Percentiles rank a stretch among this genome's conserved stretches.
Conservation (phyloP, 306 rosid species). For the Myrica gale region DNA sequence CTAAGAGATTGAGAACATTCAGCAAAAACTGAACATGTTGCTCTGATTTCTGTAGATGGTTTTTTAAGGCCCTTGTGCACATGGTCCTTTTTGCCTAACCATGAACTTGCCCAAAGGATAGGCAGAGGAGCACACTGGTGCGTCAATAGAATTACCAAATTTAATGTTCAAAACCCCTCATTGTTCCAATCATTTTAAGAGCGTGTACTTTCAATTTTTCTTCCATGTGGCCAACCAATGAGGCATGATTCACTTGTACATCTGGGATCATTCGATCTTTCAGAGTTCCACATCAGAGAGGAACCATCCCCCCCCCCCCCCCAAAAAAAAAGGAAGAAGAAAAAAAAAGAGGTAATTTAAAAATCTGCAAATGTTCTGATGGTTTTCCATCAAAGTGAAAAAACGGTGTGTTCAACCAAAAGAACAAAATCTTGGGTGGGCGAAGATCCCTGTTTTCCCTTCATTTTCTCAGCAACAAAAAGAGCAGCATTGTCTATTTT, state of each 20-base stretch:
- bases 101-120: neutral
- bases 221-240: neutral
- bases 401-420: neutral
- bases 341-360: too few species aligned
- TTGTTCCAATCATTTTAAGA: neutral
- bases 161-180: neutral
- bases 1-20: conserved; percentile 8
- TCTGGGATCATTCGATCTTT: conserved; percentile 12
- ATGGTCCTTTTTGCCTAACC: neutral
- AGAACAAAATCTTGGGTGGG: neutral
- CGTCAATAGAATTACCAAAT: too few species aligned
- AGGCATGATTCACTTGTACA: neutral
- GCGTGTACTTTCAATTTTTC: neutral
- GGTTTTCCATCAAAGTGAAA: too few species aligned
- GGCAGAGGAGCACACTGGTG: neutral
- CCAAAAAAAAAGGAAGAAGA: too few species aligned
- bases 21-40: conserved; percentile 4
- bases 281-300: neutral
- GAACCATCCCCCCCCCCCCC: too few species aligned
- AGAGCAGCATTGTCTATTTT: conserved; percentile 2
- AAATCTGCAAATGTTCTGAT: too few species aligned
- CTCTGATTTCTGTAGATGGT: neutral
- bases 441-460: neutral
- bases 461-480: conserved; percentile 15
- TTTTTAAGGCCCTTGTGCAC: conserved; percentile 10